These are phyloP conservation scores for Podila epigama DNA, from an alignment of 192 early-diverging fungal species.

Conservation along the genomic window DNA sequence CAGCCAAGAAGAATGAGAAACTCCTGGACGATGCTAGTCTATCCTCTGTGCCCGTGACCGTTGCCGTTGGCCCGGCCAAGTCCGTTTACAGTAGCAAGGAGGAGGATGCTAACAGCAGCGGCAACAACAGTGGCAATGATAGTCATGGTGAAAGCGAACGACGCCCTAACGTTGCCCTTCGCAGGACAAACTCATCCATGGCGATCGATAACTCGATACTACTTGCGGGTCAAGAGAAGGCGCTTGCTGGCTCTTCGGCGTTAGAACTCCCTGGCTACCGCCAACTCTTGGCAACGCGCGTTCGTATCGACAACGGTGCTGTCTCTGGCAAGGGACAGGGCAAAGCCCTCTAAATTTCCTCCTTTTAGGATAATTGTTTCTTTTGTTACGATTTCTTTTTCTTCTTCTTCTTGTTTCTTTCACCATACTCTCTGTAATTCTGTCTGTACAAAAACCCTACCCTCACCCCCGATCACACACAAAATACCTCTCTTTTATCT, in stretches of 20 bases:
- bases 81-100: conserved; percentile 16
- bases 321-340: conserved; percentile 49
- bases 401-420: too few relatives aligned
- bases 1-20: conserved; percentile 2
- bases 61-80: conserved; percentile 10
- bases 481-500: too few relatives aligned
- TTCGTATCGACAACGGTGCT: conserved; percentile 37
- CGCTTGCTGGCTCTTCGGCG: neutral
- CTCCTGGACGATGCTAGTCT: neutral
- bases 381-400: too few relatives aligned
- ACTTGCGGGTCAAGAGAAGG: neutral
- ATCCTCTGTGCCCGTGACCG: neutral
- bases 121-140: conserved; percentile 48
- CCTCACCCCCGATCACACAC: too few relatives aligned
- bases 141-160: conserved; percentile 40
- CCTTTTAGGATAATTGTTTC: too few relatives aligned
- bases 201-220: neutral
- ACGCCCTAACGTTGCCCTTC: neutral
- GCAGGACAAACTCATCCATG: neutral
- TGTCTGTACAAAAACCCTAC: too few relatives aligned
- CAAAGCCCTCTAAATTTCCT: conserved; percentile 33
- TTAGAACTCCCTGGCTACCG: conserved; percentile 35
- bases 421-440: too few relatives aligned
- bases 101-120: conserved; percentile 40
- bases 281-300: conserved; percentile 27